Conservation (phyloP, 2,329 filamentous ascomycete species). For the Remersonia thermophila region DNA sequence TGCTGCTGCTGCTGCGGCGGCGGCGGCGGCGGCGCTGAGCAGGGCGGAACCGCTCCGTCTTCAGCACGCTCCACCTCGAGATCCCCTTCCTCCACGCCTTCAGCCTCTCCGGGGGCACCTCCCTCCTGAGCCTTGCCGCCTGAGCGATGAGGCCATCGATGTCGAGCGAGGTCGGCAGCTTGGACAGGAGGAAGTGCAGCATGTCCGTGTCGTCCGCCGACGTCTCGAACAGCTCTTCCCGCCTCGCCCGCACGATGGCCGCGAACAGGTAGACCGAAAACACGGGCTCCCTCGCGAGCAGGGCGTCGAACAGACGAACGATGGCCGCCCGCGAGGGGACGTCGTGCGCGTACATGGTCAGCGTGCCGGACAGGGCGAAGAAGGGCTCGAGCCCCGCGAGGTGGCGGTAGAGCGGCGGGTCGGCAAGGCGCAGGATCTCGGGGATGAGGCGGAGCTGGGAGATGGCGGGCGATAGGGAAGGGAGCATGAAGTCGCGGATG, state of each 20-base stretch:
- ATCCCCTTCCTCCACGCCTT: constrained; percentile 58
- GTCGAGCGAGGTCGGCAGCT: constrained; percentile 69
- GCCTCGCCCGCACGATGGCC: constrained; percentile 69
- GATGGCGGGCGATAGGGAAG: constrained; percentile 67
- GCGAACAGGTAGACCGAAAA: constrained; percentile 88
- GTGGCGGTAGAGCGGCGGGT: constrained; percentile 60
- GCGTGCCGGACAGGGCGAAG: constrained; percentile 82
- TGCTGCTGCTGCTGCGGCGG: no score
- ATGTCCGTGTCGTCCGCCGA: constrained; percentile 77
- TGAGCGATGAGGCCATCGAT: constrained; percentile 63
- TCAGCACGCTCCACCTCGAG: constrained; percentile 67
- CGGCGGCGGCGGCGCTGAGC: no score
- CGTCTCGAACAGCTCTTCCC: constrained; percentile 76
- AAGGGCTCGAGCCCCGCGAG: constrained; percentile 72
- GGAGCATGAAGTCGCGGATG: constrained; percentile 96
- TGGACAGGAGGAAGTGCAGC: constrained; percentile 77
- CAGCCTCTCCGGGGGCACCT: constrained; percentile 60
- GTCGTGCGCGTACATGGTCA: constrained; percentile 95
- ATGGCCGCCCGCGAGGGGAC: constrained; percentile 85
- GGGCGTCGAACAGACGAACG: constrained; percentile 79
- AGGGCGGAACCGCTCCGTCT: constrained; percentile 63
- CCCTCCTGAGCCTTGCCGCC: constrained; percentile 50
- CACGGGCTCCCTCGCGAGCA: constrained; percentile 76
- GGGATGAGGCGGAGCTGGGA: constrained; percentile 81
- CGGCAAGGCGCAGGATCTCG: constrained; percentile 60